A percentile compares a stretch with the other conserved stretches of the same genome.
Conservation (phyloP, 345 rosid genomes). For the Acer campestre region DNA sequence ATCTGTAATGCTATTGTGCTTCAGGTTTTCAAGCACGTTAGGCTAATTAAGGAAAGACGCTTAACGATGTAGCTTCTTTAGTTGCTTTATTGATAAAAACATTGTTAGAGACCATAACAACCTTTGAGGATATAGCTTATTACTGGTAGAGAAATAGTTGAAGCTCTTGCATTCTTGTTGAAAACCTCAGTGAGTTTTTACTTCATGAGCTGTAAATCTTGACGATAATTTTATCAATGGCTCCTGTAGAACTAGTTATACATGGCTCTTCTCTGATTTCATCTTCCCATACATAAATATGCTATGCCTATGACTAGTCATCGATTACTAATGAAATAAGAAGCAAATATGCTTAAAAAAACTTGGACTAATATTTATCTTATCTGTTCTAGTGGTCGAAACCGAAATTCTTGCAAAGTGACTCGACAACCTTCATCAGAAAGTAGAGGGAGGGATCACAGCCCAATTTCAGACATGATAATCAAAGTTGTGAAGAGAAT, state of each 20-base stretch:
- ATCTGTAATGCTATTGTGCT: too few relatives aligned
- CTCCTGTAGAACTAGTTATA: background rate
- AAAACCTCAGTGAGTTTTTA: too few relatives aligned
- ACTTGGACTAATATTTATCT: constrained; percentile 17
- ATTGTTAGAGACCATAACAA: too few relatives aligned
- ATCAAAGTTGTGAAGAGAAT: constrained; percentile 39
- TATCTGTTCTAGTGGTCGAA: constrained; percentile 39
- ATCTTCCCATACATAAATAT: background rate
- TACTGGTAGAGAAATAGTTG: too few relatives aligned
- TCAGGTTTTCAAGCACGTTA: too few relatives aligned
- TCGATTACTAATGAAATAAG: background rate
- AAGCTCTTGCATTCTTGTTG: too few relatives aligned
- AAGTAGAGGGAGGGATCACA: constrained; percentile 47
- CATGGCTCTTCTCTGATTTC: background rate
- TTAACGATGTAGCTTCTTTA: too few relatives aligned
- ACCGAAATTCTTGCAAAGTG: constrained; percentile 57
- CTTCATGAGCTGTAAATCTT: too few relatives aligned
- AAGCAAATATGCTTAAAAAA: background rate
- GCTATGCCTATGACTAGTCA: background rate
- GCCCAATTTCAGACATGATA: constrained; percentile 49
- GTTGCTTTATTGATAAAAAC: too few relatives aligned
- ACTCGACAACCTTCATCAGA: constrained; percentile 45
- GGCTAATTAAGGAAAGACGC: too few relatives aligned
- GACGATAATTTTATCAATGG: too few relatives aligned
- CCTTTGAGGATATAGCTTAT: too few relatives aligned